Evolutionary conservation across 768 basidiomycete genomes (phyloP).

Genomic region (Neoboletus magnificus): DNA sequence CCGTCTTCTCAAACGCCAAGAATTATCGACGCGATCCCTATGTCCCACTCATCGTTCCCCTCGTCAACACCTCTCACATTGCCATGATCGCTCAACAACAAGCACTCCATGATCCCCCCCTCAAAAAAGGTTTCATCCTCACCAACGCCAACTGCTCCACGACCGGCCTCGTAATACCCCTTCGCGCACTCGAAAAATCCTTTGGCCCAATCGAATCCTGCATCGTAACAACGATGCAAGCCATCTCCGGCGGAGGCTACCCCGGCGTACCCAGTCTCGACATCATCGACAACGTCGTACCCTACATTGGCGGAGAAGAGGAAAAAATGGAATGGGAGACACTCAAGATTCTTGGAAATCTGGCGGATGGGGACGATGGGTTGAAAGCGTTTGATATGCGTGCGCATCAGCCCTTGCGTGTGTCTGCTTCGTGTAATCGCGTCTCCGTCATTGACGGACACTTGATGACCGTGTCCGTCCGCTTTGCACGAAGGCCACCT

Average conservation of each 20-base stretch:
- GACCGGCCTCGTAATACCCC: slow-evolving; percentile 88
- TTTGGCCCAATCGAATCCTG: slow-evolving; percentile 94
- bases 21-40: slow-evolving; percentile 89
- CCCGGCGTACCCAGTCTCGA: slow-evolving; percentile 89
- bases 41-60: slow-evolving; percentile 94
- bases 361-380: slow-evolving; percentile 55
- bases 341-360: slow-evolving; percentile 90
- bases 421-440: slow-evolving; percentile 91
- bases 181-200: slow-evolving; percentile 80
- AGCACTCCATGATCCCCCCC: slow-evolving; percentile 58
- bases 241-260: slow-evolving; percentile 97
- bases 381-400: slow-evolving; percentile 81
- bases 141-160: slow-evolving; percentile 99
- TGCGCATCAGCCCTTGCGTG: slow-evolving; percentile 69
- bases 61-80: slow-evolving; percentile 88
- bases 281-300: slow-evolving; percentile 94
- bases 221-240: slow-evolving; percentile 95
- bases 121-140: slow-evolving; percentile 88
- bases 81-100: slow-evolving; percentile 83
- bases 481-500: slow-evolving; percentile 75
- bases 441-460: slow-evolving; percentile 97
- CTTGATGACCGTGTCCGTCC: slow-evolving; percentile 83
- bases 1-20: slow-evolving; percentile 97
- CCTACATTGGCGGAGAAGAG: slow-evolving; percentile 89
- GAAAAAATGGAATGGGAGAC: slow-evolving; percentile 99